Conservation (phyloP, 164 flowering plant species). For the Stephania japonica region DNA sequence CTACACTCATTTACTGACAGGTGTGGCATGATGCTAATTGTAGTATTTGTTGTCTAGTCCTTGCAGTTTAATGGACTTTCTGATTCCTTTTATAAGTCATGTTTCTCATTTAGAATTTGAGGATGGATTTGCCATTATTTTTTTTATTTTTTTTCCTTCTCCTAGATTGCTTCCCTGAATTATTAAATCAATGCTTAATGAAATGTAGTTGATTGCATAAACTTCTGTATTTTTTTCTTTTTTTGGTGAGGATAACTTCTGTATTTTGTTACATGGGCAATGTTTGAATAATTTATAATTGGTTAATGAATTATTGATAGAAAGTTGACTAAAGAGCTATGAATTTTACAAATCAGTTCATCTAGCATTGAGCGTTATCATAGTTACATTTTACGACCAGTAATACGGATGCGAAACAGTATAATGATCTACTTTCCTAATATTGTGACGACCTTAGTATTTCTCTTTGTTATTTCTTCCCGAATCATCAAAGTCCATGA, state of each 20-base stretch:
- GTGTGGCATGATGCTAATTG: slow-evolving; percentile 25
- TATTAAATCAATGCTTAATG: not conserved
- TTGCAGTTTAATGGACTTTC: not conserved
- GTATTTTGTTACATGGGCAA: too few species aligned
- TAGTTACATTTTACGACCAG: not conserved
- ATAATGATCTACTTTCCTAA: not conserved
- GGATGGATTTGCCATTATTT: not conserved
- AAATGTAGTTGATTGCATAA: not conserved
- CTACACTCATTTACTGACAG: slow-evolving; percentile 95
- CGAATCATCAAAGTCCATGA: not conserved
- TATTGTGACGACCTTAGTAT: not conserved
- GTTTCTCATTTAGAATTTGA: not conserved
- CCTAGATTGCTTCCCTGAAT: not conserved
- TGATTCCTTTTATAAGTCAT: not conserved
- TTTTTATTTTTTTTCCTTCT: not conserved
- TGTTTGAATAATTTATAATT: too few species aligned
- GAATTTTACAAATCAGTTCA: not conserved
- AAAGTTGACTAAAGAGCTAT: too few species aligned
- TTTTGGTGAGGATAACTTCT: too few species aligned
- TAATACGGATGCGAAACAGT: not conserved
- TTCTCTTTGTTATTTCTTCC: not conserved
- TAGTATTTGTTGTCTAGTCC: not conserved
- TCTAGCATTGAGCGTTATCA: too few species aligned
- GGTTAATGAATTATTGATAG: too few species aligned
- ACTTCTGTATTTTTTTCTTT: too few species aligned